phyloP scores from a whole-genome alignment of 495 filamentous ascomycete genomes.

The Podospora sp. region DNA sequence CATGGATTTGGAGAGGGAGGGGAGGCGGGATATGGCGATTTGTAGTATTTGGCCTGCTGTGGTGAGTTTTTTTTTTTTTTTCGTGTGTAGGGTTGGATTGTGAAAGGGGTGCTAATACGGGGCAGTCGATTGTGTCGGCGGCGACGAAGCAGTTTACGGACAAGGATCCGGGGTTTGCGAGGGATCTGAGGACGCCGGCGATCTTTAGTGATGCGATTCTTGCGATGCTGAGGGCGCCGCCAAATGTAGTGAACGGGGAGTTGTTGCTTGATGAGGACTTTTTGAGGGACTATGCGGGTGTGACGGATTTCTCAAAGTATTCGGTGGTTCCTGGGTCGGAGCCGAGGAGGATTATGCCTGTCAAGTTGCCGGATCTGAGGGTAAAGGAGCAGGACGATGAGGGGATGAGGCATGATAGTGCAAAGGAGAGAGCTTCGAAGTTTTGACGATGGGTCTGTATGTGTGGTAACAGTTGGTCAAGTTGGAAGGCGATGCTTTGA shows the following conservation, averaged over 20 bases:
- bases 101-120: neutral
- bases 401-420: slow-evolving; percentile 72
- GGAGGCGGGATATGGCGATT: slow-evolving; percentile 66
- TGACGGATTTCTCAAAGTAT: slow-evolving; percentile 77
- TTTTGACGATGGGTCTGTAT: slow-evolving; percentile 26
- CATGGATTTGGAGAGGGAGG: slow-evolving; percentile 78
- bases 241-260: slow-evolving; percentile 65
- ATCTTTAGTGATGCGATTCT: slow-evolving; percentile 83
- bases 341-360: slow-evolving; percentile 81
- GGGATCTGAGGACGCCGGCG: slow-evolving; percentile 66
- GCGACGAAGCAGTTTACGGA: slow-evolving; percentile 60
- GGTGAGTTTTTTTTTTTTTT: slow-evolving; percentile 47
- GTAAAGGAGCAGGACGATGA: slow-evolving; percentile 85
- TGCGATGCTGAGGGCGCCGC: slow-evolving; percentile 67
- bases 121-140: slow-evolving; percentile 69
- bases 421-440: slow-evolving; percentile 34
- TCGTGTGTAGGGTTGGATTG: neutral
- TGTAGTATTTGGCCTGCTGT: slow-evolving; percentile 82
- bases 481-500: too few species aligned
- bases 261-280: slow-evolving; percentile 84
- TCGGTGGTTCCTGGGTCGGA: slow-evolving; percentile 63
- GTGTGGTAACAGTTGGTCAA: neutral
- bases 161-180: slow-evolving; percentile 39
- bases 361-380: slow-evolving; percentile 65
- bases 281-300: slow-evolving; percentile 61